phyloP scores from a whole-genome alignment of 257 asterid species.

The Paraleonurus japonicus region DNA sequence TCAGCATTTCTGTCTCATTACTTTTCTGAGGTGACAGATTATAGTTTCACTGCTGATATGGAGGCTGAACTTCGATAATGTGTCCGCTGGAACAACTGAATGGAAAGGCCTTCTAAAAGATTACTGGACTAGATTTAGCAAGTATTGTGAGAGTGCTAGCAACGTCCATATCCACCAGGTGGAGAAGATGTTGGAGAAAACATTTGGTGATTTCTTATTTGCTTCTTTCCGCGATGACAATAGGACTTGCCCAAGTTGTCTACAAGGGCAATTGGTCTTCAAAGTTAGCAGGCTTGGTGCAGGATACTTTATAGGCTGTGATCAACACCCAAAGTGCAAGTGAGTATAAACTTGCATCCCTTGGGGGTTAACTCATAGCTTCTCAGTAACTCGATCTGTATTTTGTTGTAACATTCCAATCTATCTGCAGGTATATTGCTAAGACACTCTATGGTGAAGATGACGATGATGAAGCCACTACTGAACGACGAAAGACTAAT shows the following conservation, averaged over 20 bases:
- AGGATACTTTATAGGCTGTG: slow-evolving; percentile 91
- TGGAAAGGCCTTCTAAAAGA: slow-evolving; percentile 96
- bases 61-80: slow-evolving; percentile 96
- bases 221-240: slow-evolving; percentile 59
- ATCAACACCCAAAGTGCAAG: slow-evolving; percentile 97
- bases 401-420: slow-evolving; percentile 14
- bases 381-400: background rate
- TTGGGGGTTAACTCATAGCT: background rate
- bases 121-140: slow-evolving; percentile 92
- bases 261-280: slow-evolving; percentile 69
- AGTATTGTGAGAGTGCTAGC: slow-evolving; percentile 68
- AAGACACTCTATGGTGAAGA: slow-evolving; percentile 72
- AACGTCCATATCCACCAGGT: slow-evolving; percentile 73
- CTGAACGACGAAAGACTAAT: slow-evolving; percentile 38
- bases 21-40: slow-evolving; percentile 92
- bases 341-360: slow-evolving; percentile 37
- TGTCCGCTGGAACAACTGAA: slow-evolving; percentile 86
- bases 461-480: slow-evolving; percentile 43
- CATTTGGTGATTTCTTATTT: slow-evolving; percentile 71
- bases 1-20: slow-evolving; percentile 83
- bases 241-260: slow-evolving; percentile 89
- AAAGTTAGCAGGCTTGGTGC: slow-evolving; percentile 91
- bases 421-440: slow-evolving; percentile 71
- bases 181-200: slow-evolving; percentile 92
- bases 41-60: slow-evolving; percentile 95